Evolutionary conservation across 139 green algal species (phyloP), one percentile per base, ranked within the genome.

Genomic region (Astrephomene gubernaculifera): DNA sequence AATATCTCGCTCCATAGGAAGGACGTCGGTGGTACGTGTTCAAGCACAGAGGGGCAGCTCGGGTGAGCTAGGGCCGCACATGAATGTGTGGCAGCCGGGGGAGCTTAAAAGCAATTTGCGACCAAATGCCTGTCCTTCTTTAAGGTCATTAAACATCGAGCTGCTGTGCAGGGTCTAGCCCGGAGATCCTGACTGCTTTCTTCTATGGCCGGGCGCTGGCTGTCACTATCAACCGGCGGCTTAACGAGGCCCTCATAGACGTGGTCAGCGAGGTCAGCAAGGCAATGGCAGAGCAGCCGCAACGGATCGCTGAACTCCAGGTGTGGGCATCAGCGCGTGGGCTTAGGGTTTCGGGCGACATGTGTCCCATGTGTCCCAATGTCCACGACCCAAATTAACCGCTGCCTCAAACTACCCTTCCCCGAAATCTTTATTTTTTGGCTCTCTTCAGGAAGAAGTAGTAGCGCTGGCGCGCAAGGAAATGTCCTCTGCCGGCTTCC

Each of bases 131-230:
- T n/a, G n/a, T n/a, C n/a, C n/a, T n/a, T n/a, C n/a, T n/a, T n/a
- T n/a, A n/a, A n/a, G n/a, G n/a, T n/a, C n/a, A n/a, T 57, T 57
- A 57, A 57, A 57, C 17, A 57, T 57, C 17, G 49, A 57, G 24
- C 57, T 65, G 17, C 57, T 29, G 14, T 65, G 54, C 82, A 79
- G 53, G 70, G n/a, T 33, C 61, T 3, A 83, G 60, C 38, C 60
- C 76, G 3, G 73, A 84, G 3, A 88, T 88, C 17, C 45, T 88
- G 25, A 39, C 60, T 21, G 83, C 83, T 4, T 88, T 88, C 73
- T 88, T 88, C 38, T 88, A 74, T 29, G 83, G 83, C 43, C 64
- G 83, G 2, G 83, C 83, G 7, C 76, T 88, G 14, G 83, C 83
- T 9, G 65, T 72, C 53, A 63, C 60, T 1, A 53, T 87, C 4